phyloP scores from a whole-genome alignment of 2,329 filamentous ascomycete species.

The Ilyonectria robusta region DNA sequence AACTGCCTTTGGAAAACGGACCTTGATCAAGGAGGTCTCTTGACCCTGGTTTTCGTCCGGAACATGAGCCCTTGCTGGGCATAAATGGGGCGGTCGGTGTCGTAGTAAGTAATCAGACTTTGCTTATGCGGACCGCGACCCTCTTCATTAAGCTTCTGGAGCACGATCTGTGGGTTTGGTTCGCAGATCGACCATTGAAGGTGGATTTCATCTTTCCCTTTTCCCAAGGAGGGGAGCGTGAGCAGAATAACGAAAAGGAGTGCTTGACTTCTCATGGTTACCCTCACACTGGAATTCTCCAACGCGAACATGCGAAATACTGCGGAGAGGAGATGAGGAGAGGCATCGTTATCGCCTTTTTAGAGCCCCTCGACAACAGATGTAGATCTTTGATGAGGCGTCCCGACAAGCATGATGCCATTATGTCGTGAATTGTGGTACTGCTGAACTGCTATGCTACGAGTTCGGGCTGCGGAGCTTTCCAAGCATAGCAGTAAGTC shows the following conservation, averaged over 20 bases:
- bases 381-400: too few species aligned
- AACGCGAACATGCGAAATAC: too few species aligned
- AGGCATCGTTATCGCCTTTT: too few species aligned
- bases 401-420: too few species aligned
- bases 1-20: conserved; percentile 33
- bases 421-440: too few species aligned
- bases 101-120: conserved; percentile 41
- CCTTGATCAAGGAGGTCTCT: conserved; percentile 37
- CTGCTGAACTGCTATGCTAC: too few species aligned
- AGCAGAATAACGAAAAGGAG: conserved; percentile 11
- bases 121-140: conserved; percentile 35
- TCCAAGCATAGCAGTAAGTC: too few species aligned
- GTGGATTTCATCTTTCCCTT: conserved; percentile 22
- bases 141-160: conserved; percentile 34
- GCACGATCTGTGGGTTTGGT: conserved; percentile 29
- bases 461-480: too few species aligned
- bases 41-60: conserved; percentile 38
- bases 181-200: conserved; percentile 43
- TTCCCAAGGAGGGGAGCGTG: not conserved
- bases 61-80: conserved; percentile 41
- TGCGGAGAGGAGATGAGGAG: too few species aligned
- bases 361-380: too few species aligned
- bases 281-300: too few species aligned
- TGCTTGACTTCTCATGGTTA: too few species aligned
- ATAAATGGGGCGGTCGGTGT: conserved; percentile 39